phyloP scores from a whole-genome alignment of 139 green algal genomes.

The Marvania coccoides region DNA sequence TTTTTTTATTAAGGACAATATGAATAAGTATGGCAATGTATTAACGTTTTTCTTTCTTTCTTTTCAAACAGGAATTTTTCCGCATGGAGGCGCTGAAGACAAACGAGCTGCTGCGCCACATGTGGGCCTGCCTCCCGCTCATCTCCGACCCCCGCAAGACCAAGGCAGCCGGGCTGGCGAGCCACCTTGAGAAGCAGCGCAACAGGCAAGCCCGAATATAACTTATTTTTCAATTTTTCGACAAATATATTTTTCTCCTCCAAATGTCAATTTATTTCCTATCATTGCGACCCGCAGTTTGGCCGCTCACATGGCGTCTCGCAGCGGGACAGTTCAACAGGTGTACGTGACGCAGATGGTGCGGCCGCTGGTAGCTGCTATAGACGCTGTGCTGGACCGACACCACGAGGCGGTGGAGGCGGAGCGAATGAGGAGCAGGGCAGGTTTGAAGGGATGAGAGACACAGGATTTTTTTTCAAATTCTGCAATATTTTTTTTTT shows the following conservation, averaged over 20 bases:
- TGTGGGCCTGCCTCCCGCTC: slow-evolving; percentile 50
- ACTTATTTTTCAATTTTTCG: too few relatives aligned
- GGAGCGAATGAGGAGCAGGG: too few relatives aligned
- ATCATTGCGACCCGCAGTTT: neutral
- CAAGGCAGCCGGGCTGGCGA: slow-evolving; percentile 32
- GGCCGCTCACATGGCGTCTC: neutral
- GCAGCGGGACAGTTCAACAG: slow-evolving; percentile 6
- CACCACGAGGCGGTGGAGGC: too few relatives aligned
- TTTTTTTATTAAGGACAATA: too few relatives aligned
- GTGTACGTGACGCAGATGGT: slow-evolving; percentile 22
- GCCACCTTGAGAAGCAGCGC: slow-evolving; percentile 27
- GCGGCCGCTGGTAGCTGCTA: slow-evolving; percentile 12
- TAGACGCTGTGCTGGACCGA: slow-evolving; percentile 20
- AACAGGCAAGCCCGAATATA: too few relatives aligned
- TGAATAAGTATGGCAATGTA: too few relatives aligned
- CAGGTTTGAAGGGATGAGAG: too few relatives aligned
- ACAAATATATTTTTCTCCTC: too few relatives aligned
- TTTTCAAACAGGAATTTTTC: slow-evolving; percentile 25
- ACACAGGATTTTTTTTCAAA: too few relatives aligned
- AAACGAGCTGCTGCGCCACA: slow-evolving; percentile 72
- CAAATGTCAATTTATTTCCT: neutral
- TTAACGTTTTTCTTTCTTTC: too few relatives aligned
- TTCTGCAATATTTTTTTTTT: too few relatives aligned
- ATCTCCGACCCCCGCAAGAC: slow-evolving; percentile 15
- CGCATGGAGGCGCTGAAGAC: slow-evolving; percentile 28